phyloP scores from a whole-genome alignment of 2,329 filamentous ascomycete species.

The Tolypocladium endophyticum region DNA sequence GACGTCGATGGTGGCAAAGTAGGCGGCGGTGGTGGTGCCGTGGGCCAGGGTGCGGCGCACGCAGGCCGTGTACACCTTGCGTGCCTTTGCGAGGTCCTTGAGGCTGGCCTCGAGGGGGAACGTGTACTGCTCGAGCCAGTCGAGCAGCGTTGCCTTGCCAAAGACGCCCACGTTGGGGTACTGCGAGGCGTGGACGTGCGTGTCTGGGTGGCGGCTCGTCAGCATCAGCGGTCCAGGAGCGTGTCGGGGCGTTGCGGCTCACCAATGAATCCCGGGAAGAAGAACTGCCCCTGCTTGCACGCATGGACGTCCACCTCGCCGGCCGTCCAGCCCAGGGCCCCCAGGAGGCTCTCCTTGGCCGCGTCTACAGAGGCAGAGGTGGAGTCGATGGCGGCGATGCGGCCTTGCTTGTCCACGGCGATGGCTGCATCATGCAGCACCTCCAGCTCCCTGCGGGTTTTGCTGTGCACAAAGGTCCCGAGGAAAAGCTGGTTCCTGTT shows the following conservation, averaged over 20 bases:
- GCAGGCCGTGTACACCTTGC: conserved; percentile 64
- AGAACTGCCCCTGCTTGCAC: conserved; percentile 50
- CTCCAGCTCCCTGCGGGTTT: conserved; percentile 34
- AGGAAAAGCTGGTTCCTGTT: conserved; percentile 35
- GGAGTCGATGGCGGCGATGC: conserved; percentile 37
- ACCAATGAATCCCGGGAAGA: conserved; percentile 79
- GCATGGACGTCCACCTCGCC: conserved; percentile 25
- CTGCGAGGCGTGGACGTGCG: conserved; percentile 89
- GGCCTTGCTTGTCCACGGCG: conserved; percentile 37
- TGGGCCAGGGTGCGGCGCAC: conserved; percentile 73
- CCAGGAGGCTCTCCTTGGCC: conserved; percentile 21
- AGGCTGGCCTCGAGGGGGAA: conserved; percentile 85
- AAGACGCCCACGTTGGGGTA: conserved; percentile 93
- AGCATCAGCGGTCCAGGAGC: not conserved
- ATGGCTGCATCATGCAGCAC: conserved; percentile 40
- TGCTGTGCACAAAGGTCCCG: conserved; percentile 46
- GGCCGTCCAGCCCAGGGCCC: conserved; percentile 33
- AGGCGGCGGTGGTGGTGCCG: conserved; percentile 89
- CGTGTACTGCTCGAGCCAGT: conserved; percentile 91
- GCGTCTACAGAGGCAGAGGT: conserved; percentile 19
- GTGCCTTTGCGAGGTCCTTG: conserved; percentile 49
- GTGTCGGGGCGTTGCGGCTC: conserved; percentile 1
- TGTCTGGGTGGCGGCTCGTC: conserved; percentile 47
- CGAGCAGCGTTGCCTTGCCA: conserved; percentile 81
- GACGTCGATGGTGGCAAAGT: conserved; percentile 86